Base-by-base conservation (phyloP, 306 rosid species). In the Carpinus fangiana region DNA sequence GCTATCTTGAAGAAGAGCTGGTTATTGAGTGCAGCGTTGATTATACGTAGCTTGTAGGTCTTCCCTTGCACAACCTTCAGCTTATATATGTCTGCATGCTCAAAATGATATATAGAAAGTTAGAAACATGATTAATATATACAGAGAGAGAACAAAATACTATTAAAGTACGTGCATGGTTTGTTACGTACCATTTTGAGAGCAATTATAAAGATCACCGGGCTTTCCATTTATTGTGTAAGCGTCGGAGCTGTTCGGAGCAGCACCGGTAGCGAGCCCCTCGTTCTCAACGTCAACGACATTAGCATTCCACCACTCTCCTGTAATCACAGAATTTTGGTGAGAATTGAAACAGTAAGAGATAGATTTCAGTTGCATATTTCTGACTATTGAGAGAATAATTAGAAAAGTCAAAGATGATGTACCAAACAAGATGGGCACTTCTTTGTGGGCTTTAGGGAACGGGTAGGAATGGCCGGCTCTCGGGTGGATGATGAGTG, bases 241-340 rank as follows among this genome's bases (percentile, higher is more conserved):
- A 3, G 92, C 97, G 36, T 80, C 16, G 17, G 98, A 90, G 0
- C 0, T 2, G 0, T 18, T 65, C 3, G 78, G 84, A 50, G 72
- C 64, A 0, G 0, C 13, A 8, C 94, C 91, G 0, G 38, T 38
- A 17, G 77, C 73, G 0, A 71, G 60, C 6, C 43, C 90, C 17
- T 76, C n/a, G 0, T 71, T 61, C 85, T 74, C 91, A 23, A 82
- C 21, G 8, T 89, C 88, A 28, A 84, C 79, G 21, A 90, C 77
- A 55, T 83, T 87, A 23, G 65, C 88, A 71, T 90, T 88, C 89
- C 92, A 93, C 98, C 98, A 93, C 80, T 93, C 97, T 7, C 97
- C 97, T 92, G 67, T 60, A 83, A 66, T 1, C 4, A 18, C 0
- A 38, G 5, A 31, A 17, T 38, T 38, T 23, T 23, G 26, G 26